Evolutionary conservation across 805 yeast species (phyloP).

Genomic region (Yamadazyma takamatsuzukensis): DNA sequence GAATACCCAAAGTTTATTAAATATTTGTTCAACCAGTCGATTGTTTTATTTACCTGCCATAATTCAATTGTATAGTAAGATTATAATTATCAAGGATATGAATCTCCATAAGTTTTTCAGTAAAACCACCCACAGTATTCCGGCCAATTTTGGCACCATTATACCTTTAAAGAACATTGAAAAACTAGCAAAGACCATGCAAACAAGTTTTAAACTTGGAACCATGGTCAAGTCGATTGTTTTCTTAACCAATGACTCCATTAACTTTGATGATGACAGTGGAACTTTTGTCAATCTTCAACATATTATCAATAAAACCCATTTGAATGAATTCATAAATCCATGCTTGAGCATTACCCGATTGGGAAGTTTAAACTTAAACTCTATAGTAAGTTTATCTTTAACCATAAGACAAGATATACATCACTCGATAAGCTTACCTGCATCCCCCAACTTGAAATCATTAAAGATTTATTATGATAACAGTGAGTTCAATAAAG

Average conservation of each 20-base stretch:
- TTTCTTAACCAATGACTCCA: too few species aligned
- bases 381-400: too few species aligned
- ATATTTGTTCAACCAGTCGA: conserved; percentile 17
- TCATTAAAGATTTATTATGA: conserved; percentile 14
- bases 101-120: conserved; percentile 3
- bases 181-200: conserved; percentile 12
- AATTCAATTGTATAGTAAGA: conserved; percentile 17
- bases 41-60: conserved; percentile 25
- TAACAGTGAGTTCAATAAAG: conserved; percentile 4
- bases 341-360: conserved; percentile 1
- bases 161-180: conserved; percentile 11
- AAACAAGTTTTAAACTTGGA: conserved; percentile 8
- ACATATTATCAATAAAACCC: too few species aligned
- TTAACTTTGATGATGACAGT: too few species aligned
- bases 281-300: too few species aligned
- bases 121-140: background rate
- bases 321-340: conserved; percentile 2
- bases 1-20: conserved; percentile 18
- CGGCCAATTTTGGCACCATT: conserved; percentile 17
- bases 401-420: conserved; percentile 3
- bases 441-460: conserved; percentile 12
- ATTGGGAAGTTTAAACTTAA: background rate
- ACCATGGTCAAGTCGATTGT: too few species aligned
- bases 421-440: too few species aligned
- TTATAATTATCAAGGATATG: conserved; percentile 14